Evolutionary conservation across 2,329 filamentous ascomycete genomes (phyloP).

Genomic region (Penicillium sp.): DNA sequence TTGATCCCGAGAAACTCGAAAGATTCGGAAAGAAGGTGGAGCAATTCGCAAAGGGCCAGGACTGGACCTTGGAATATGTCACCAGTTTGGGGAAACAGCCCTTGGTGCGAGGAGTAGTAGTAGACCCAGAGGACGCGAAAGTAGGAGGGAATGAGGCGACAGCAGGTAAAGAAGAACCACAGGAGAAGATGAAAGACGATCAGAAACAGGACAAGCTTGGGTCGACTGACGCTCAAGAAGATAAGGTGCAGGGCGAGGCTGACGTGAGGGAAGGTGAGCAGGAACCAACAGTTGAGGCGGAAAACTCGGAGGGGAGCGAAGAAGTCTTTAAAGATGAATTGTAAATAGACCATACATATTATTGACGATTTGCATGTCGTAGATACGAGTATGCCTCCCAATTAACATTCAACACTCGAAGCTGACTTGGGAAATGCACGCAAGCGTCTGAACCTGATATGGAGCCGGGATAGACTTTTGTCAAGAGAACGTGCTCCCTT

Average conservation of each 20-base stretch:
- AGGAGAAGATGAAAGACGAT: background rate
- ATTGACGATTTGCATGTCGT: constrained; percentile 8
- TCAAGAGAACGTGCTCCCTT: constrained; percentile 7
- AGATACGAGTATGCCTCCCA: background rate
- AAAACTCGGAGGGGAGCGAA: constrained; percentile 38
- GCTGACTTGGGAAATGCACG: background rate
- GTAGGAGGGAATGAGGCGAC: constrained; percentile 35
- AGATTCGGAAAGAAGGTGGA: constrained; percentile 71
- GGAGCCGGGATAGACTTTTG: constrained; percentile 3
- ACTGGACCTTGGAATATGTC: constrained; percentile 82
- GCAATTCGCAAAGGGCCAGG: constrained; percentile 69
- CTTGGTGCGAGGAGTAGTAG: constrained; percentile 69
- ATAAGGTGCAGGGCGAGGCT: constrained; percentile 15
- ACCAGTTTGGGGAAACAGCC: constrained; percentile 70
- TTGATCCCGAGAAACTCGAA: constrained; percentile 71
- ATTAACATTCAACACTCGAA: background rate
- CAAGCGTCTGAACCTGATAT: background rate
- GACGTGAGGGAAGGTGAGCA: constrained; percentile 18
- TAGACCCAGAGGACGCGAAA: constrained; percentile 64
- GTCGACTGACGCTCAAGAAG: constrained; percentile 7
- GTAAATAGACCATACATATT: constrained; percentile 24
- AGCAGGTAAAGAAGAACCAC: constrained; percentile 12
- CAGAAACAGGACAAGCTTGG: background rate
- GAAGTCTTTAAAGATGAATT: constrained; percentile 48
- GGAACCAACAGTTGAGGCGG: constrained; percentile 12